Conservation (phyloP, 306 rosid species). For the Castanospermum australe region DNA sequence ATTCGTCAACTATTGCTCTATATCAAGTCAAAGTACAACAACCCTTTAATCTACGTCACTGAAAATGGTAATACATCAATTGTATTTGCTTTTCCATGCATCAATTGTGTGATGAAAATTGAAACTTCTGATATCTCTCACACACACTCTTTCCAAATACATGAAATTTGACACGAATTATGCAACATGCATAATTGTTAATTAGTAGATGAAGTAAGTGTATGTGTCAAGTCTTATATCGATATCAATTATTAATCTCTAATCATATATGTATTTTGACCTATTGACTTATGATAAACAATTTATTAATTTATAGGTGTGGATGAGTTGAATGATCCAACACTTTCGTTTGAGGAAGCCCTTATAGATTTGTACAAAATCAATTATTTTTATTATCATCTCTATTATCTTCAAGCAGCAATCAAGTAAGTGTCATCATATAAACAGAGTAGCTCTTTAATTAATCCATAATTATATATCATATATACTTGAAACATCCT, state of each 20-base stretch:
- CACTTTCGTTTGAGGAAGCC: constrained; percentile 40
- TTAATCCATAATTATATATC: neutral
- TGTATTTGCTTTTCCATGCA: neutral
- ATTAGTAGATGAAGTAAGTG: too few relatives aligned
- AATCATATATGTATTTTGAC: too few relatives aligned
- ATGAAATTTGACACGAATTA: too few relatives aligned
- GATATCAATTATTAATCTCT: too few relatives aligned
- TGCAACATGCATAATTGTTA: too few relatives aligned
- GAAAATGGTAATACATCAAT: constrained; percentile 13
- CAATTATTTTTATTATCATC: constrained; percentile 46
- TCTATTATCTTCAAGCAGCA: constrained; percentile 47
- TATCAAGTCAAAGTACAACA: constrained; percentile 15
- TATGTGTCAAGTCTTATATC: too few relatives aligned
- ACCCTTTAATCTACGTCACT: constrained; percentile 27
- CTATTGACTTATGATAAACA: neutral
- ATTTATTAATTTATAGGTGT: constrained; percentile 33
- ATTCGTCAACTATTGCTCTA: constrained; percentile 35
- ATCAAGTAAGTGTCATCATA: constrained; percentile 39
- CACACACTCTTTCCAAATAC: too few relatives aligned
- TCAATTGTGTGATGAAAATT: too few relatives aligned
- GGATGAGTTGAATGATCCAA: constrained; percentile 49
- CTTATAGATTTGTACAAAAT: constrained; percentile 45
- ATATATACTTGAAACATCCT: neutral
- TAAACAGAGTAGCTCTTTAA: neutral
- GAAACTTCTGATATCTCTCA: too few relatives aligned